Base-by-base conservation (phyloP, 2,329 filamentous ascomycete species). In the Nothopassalora personata region DNA sequence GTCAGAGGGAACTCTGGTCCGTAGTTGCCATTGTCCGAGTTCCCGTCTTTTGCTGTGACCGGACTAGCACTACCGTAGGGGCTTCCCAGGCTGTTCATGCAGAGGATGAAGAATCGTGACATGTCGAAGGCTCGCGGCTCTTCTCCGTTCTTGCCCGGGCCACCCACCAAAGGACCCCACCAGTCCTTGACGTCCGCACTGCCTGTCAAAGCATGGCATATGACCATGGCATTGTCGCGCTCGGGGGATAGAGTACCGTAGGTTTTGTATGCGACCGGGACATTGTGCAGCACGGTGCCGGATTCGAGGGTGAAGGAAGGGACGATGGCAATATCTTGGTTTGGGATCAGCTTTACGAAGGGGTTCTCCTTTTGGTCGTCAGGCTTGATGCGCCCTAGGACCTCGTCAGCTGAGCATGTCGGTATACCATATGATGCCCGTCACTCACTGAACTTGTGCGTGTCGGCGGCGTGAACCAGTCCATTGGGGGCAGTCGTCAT, bases 1-100 rank as follows among this genome's bases (percentile, higher is more conserved):
- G 94, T 97, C 64, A 99, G 78, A 50, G 94, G 94, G 67, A 99
- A 99, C 71, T 99, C 94, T 1, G 94, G 94, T 0, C 94, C 94
- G 71, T 99, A 99, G 67, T 84, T 83, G 18, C 85, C 91, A 63
- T 89, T 86, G 54, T 79, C 79, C 15, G 82, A 77, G 67, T 95
- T 84, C 13, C 91, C 91, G 70, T 97, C 87, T 73, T 90, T 95
- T 67, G 86, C 87, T 1, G 94, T 99, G 55, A 93, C 89, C 1
- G 90, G 90, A 71, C 90, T 93, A n/a, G 89, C 89, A 59, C 88
- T 90, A 31, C 90, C 90, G 70, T 95, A 95, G 0, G 90, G 90
- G 68, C 89, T 93, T 49, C 90, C 90, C 51, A 92, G 74, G 72
- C 89, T 91, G 77, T 94, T 94, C 80, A 93, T 87, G 74, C 90